Evolutionary conservation across 768 basidiomycete species (phyloP), one percentile per base, ranked within the genome.

Genomic region (Lactarius hengduanensis): DNA sequence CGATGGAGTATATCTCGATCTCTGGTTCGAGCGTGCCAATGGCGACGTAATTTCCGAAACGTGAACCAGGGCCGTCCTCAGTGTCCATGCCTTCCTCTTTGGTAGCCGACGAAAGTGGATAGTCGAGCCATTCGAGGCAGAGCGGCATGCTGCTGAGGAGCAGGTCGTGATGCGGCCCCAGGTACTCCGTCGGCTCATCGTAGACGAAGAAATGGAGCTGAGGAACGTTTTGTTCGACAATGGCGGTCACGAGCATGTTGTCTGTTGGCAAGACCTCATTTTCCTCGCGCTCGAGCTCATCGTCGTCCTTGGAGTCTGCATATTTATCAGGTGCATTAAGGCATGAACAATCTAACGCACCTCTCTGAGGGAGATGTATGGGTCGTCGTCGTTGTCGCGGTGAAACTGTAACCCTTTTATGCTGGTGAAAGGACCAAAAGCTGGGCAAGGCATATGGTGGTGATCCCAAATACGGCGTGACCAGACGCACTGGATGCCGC

Each of bases 121-220:
- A 98, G 76, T 98, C 93, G 66, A 98, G 88, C 97, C 97, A 99
- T 82, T 99, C 97, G 65, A 99, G 91, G 72, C 96, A 98, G 65
- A 99, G 89, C 11, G 97, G 97, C 77, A 98, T 95, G 70, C 93
- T 94, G 69, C 96, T 95, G 36, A 99, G 85, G 88, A 99, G 93
- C 75, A 98, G 83, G 76, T 98, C 97, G 77, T 99, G 97, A 76
- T 98, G 97, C 45, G 90, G 91, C 74, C 98, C 53, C 34, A 98
- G 84, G 75, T 93, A 94, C 74, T 95, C 93, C 78, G 91, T 81
- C 0, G 86, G 82, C 73, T 96, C 94, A 76, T 98, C 95, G 77
- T 97, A 98, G 72, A 98, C 89, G 78, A 96, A 96, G 70, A 97
- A 83, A 75, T 98, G 96, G 62, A 98, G 84, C 70, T 97, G 94